Evolutionary conservation across 2,329 filamentous ascomycete species (phyloP).

Genomic region (Aspergillus fijiensis): DNA sequence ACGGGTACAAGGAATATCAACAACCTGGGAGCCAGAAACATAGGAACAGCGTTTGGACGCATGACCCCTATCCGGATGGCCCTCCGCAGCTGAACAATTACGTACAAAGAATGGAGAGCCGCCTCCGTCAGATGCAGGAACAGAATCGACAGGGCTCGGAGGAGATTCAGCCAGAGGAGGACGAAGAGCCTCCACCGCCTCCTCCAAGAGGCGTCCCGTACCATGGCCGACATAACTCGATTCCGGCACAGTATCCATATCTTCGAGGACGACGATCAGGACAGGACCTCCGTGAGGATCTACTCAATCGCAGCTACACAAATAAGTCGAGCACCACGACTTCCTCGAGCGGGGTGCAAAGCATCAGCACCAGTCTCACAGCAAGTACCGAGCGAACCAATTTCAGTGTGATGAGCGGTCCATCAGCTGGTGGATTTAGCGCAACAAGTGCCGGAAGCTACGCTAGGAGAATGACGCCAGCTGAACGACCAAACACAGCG

Average conservation of each 20-base stretch:
- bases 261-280: constrained; percentile 52
- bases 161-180: constrained; percentile 53
- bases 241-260: constrained; percentile 38
- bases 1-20: constrained; percentile 52
- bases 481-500: constrained; percentile 47
- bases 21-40: constrained; percentile 60
- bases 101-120: constrained; percentile 86
- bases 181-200: constrained; percentile 58
- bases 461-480: constrained; percentile 61
- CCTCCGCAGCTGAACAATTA: constrained; percentile 79
- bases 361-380: constrained; percentile 63
- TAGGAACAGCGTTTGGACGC: constrained; percentile 41
- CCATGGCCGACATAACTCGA: constrained; percentile 44
- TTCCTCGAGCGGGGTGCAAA: constrained; percentile 70
- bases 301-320: constrained; percentile 76
- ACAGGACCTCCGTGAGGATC: constrained; percentile 70
- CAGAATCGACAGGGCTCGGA: constrained; percentile 43
- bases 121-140: constrained; percentile 69
- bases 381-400: constrained; percentile 75
- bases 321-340: constrained; percentile 84
- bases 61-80: constrained; percentile 49
- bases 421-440: constrained; percentile 86
- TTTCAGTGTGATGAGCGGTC: constrained; percentile 88
- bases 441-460: constrained; percentile 94
- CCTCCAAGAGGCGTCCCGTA: constrained; percentile 57